Percentiles rank a stretch among this genome's conserved stretches.
These are phyloP conservation scores for Aspergillus sp. DNA, from an alignment of 2,329 filamentous ascomycete genomes.

Conservation along the genomic window DNA sequence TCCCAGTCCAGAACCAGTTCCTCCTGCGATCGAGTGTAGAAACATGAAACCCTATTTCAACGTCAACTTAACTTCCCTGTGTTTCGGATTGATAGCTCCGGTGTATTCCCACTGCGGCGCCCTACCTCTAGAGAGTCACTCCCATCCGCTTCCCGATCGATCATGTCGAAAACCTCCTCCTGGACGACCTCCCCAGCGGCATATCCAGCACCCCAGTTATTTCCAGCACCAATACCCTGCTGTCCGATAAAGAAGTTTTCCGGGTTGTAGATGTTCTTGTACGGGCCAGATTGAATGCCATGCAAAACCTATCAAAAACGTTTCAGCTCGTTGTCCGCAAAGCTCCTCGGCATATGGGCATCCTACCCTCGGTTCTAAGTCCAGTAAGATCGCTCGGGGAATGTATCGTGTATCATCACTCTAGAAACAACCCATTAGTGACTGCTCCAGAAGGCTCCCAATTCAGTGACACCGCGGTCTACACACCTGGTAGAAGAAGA, in stretches of 20 bases:
- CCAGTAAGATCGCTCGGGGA: conserved; percentile 89
- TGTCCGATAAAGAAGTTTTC: conserved; percentile 99
- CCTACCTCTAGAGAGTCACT: conserved; percentile 89
- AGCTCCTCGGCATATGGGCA: neutral
- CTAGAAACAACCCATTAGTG: conserved; percentile 40
- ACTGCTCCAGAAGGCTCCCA: neutral
- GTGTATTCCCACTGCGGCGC: neutral
- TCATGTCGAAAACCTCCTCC: conserved; percentile 99
- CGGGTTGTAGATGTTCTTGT: conserved; percentile 98
- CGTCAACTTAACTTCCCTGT: neutral
- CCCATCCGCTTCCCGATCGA: conserved; percentile 95
- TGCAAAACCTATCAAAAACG: conserved; percentile 67
- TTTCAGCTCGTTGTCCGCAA: conserved; percentile 2
- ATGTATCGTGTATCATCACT: conserved; percentile 99
- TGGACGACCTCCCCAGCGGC: conserved; percentile 86
- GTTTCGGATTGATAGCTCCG: neutral
- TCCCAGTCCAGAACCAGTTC: conserved; percentile 92
- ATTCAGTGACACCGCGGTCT: neutral
- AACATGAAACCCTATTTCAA: conserved; percentile 83
- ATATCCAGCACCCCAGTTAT: conserved; percentile 98
- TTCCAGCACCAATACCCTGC: conserved; percentile 88
- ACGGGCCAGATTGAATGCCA: conserved; percentile 85
- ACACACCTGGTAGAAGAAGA: conserved; percentile 85
- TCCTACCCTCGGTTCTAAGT: conserved; percentile 82
- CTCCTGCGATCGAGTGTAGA: conserved; percentile 94